Evolutionary conservation across 2,329 filamentous ascomycete species (phyloP), one percentile per base, ranked within the genome.

Genomic region (Arachnomyces sp.): DNA sequence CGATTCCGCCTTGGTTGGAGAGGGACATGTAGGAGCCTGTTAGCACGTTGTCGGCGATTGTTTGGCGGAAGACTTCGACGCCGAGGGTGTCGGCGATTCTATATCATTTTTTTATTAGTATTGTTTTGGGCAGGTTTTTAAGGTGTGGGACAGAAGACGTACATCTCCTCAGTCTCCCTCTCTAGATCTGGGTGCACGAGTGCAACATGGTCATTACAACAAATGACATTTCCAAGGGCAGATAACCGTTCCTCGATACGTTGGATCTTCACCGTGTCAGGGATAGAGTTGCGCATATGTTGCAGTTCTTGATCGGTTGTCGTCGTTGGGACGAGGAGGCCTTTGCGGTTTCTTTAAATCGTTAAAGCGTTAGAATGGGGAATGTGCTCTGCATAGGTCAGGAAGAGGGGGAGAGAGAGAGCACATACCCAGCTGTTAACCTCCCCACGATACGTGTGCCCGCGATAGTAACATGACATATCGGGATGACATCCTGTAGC

Each of bases 291-390:
- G 56, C 92, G 84, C 55, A 98, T 75, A 67, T 98, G 92, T 69
- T 95, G 89, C 49, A 98, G 77, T 72, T 98, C 92, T 72, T 98
- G 92, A 69, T 98, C 92, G 53, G 89, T 94, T 47, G 92, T 96
- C 44, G 82, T 87, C 41, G 90, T 96, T 45, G 92, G 92, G 42
- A 98, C 90, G 48, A 98, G 81, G 48, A 98, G 84, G 55, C 92
- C 92, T 65, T 94, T 93, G 63, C 87, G 85, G 77, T 98, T 98
- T 57, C 87, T 85, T 47, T 31, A 4, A 2, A 18, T 25, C 9
- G 20, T 25, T 25, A n/a, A n/a, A n/a, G n/a, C 20, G 20, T 25
- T 25, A 25, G 20, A n/a, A n/a, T n/a, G n/a, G n/a, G n/a, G n/a
- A n/a, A n/a, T 14, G 31, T 33, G 14, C 12, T 39, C 9, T 18